phyloP scores from a whole-genome alignment of 768 basidiomycete species.

The Mycena latifolia region DNA sequence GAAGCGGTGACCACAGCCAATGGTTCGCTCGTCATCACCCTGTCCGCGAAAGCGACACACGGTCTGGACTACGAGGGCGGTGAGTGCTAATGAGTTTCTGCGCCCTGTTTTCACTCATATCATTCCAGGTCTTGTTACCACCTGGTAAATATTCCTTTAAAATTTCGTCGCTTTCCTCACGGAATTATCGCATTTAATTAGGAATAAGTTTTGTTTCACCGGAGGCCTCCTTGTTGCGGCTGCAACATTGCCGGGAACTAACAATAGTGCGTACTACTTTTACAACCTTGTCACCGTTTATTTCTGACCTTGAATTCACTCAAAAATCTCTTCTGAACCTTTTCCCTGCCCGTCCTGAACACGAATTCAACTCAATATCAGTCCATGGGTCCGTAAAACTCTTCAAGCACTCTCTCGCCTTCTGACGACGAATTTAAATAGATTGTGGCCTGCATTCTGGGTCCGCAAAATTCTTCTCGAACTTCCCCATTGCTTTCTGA shows the following conservation, averaged over 20 bases:
- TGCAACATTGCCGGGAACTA: conserved; percentile 77
- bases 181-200: conserved; percentile 31
- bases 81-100: neutral
- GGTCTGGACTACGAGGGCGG: conserved; percentile 68
- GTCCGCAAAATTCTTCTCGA: conserved; percentile 55
- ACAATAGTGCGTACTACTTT: conserved; percentile 46
- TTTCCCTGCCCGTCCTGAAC: neutral
- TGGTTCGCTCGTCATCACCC: conserved; percentile 82
- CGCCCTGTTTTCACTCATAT: neutral
- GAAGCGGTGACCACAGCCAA: conserved; percentile 78
- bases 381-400: neutral
- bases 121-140: conserved; percentile 13
- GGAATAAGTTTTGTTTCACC: conserved; percentile 95
- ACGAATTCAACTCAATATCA: neutral
- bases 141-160: conserved; percentile 1
- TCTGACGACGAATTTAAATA: conserved; percentile 40
- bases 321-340: too few species aligned
- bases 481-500: neutral
- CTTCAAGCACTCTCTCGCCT: too few species aligned
- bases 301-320: too few species aligned
- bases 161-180: neutral
- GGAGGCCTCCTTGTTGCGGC: conserved; percentile 76
- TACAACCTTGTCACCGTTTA: too few species aligned
- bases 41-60: conserved; percentile 75
- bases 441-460: conserved; percentile 87